Base-by-base conservation (phyloP, 2,329 filamentous ascomycete species). In the Colletotrichum spaethianum region DNA sequence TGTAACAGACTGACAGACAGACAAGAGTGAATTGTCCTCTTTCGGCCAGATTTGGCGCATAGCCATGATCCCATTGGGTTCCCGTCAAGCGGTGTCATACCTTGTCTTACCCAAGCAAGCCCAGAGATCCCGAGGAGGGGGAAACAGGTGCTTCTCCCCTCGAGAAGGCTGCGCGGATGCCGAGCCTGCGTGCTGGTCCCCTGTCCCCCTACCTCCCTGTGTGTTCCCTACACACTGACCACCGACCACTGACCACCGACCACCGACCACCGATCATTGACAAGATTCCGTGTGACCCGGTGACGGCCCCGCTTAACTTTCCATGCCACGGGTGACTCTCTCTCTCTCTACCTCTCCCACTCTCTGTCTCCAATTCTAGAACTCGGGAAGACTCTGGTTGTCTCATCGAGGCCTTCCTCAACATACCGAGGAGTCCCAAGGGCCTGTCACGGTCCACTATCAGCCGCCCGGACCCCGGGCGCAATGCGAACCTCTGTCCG, bases 381-480 rank as follows among this genome's bases (percentile, higher is more conserved):
- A 23, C 40, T 20, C n/a, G n/a, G n/a, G 23, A n/a, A 9, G 23
- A 36, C 36, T 26, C 33, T 42, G 16, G 18, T 7, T 59, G 9
- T 20, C 28, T n/a, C 18, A 55, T n/a, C 23, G 7, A 8, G 4
- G 50, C 12, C 50, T 6, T 56, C 31, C 50, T 9, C n/a, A 23
- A 20, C 9, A 33, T 33, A n/a, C 52, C 31, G n/a, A n/a, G 20
- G 59, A 56, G 46, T 68, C 61, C 67, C 42, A 33, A 69, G 52
- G 53, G 62, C 52, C 67, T 70, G 61, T 60, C 67, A 66, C 46
- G 67, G 62, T 38, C 67, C 67, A 70, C 67, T 55, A 26, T 33
- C 33, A 40, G 56, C 55, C 66, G 40, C 60, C 50, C 52, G 50
- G 65, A 18, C 50, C 62, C 52, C 52, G 36, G 26, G 26, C n/a